Percentiles rank a stretch among this genome's conserved stretches.
These are phyloP conservation scores for Parastagonospora nodorum DNA, from an alignment of 2,329 filamentous ascomycete genomes.

Conservation along the genomic window DNA sequence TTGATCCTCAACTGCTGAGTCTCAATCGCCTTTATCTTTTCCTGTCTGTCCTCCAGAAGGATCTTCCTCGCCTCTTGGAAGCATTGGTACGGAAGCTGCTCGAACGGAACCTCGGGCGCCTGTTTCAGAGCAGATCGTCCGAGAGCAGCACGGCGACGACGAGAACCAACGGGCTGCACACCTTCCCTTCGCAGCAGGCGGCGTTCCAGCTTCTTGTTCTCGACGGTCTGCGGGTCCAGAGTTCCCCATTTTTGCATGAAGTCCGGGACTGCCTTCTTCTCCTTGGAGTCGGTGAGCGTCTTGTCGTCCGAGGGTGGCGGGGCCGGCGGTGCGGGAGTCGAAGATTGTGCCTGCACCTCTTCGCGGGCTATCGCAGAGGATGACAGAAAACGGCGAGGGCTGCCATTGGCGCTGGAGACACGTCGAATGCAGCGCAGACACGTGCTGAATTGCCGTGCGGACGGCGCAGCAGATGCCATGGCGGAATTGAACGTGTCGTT, in stretches of 20 bases:
- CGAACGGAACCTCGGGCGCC: constrained; percentile 76
- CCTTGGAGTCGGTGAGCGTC: constrained; percentile 14
- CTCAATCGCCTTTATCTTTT: constrained; percentile 78
- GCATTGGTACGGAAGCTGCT: constrained; percentile 93
- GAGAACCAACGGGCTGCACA: constrained; percentile 77
- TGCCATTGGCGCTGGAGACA: constrained; percentile 34
- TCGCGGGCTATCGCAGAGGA: constrained; percentile 51
- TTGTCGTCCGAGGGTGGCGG: constrained; percentile 21
- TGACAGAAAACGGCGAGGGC: constrained; percentile 53
- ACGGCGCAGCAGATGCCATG: constrained; percentile 44
- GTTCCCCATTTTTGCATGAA: constrained; percentile 44
- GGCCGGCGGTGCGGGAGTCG: constrained; percentile 21
- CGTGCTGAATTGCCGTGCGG: constrained; percentile 38
- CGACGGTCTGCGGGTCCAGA: constrained; percentile 40
- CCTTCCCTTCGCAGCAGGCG: constrained; percentile 68
- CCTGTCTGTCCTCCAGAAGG: constrained; percentile 75
- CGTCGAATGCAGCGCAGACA: constrained; percentile 43
- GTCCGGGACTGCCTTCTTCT: constrained; percentile 26
- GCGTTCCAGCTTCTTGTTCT: constrained; percentile 61
- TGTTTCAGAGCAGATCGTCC: constrained; percentile 52
- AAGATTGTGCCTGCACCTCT: constrained; percentile 47
- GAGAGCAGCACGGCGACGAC: constrained; percentile 69
- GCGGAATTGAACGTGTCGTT: constrained; percentile 9
- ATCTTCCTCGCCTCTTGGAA: constrained; percentile 95
- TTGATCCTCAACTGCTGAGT: constrained; percentile 71